Conservation (phyloP, 345 rosid genomes). For the Salix purpurea region DNA sequence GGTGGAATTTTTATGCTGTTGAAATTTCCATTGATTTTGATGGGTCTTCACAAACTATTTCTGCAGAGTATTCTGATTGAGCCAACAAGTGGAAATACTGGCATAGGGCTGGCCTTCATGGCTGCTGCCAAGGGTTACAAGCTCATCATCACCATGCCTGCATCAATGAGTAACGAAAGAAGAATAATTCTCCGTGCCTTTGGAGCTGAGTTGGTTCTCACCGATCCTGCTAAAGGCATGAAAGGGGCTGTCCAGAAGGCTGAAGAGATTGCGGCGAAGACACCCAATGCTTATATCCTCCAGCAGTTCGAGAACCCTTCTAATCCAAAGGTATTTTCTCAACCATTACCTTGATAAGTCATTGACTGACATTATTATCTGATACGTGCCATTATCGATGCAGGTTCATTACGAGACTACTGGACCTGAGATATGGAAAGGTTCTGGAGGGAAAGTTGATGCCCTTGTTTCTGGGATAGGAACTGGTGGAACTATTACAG, state of each 20-base stretch:
- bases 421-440: conserved; percentile 93
- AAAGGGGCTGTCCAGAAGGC: conserved; percentile 94
- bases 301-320: conserved; percentile 92
- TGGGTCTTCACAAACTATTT: background rate
- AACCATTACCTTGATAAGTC: background rate
- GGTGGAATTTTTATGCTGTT: conserved; percentile 3
- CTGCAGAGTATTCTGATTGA: conserved; percentile 70
- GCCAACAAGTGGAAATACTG: conserved; percentile 97
- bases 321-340: conserved; percentile 62
- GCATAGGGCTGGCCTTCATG: conserved; percentile 85
- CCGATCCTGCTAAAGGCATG: conserved; percentile 88
- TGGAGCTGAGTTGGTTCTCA: conserved; percentile 81
- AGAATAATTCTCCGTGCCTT: conserved; percentile 88
- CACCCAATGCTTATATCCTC: conserved; percentile 76
- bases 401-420: conserved; percentile 89
- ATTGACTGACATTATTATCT: background rate
- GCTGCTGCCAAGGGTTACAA: conserved; percentile 84
- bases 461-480: conserved; percentile 90
- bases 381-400: conserved; percentile 3
- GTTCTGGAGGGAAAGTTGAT: conserved; percentile 71
- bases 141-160: conserved; percentile 88
- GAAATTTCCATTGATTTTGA: background rate
- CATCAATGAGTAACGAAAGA: conserved; percentile 89
- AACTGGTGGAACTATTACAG: conserved; percentile 92
- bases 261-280: conserved; percentile 69